Evolutionary conservation across 2,329 filamentous ascomycete species (phyloP), one percentile per base, ranked within the genome.

Genomic region (Hymenoscyphus occultus): DNA sequence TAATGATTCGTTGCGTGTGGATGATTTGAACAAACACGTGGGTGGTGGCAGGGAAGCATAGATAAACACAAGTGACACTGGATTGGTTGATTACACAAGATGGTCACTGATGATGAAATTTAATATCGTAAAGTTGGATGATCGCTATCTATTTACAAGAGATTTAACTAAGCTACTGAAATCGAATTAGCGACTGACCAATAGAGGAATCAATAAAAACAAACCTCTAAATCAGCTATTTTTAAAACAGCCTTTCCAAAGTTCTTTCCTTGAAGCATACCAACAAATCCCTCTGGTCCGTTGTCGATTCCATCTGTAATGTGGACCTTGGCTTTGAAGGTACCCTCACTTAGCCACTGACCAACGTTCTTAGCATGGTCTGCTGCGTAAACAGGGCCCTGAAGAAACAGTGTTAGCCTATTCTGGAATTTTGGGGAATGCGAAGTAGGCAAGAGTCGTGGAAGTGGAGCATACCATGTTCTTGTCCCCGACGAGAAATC

Each of bases 201-300:
- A 28, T 16, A 31, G 2, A 56, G 51, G 28, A 28, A 31, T 5
- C 32, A 35, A 35, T 9, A 31, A 22, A 16, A 12, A 65, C 61
- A 42, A 39, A 69, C 67, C 64, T 68, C 64, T 40, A 66, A 16
- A 68, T 75, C 72, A 32, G 73, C 71, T 70, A 89, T 85, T 80
- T 89, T 86, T 74, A 90, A 73, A n/a, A 90, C 82, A 16, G 88
- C 86, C 81, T 91, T 92, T 62, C 89, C 89, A 75, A 89, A 87
- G 77, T 91, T 91, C 78, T 88, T 84, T 31, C 89, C 89, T 68
- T 82, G 77, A 67, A 91, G 81, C 80, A 91, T 86, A 14, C 86
- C 87, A 63, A 91, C 74, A 66, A 91, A 81, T 1, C 87, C 89
- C 59, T 90, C 83, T 19, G 83, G 77, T 3, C 83, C 84, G 72